Evolutionary conservation across 495 filamentous ascomycete species (phyloP), one percentile per base, ranked within the genome.

Genomic region (Cladorrhinum samala): DNA sequence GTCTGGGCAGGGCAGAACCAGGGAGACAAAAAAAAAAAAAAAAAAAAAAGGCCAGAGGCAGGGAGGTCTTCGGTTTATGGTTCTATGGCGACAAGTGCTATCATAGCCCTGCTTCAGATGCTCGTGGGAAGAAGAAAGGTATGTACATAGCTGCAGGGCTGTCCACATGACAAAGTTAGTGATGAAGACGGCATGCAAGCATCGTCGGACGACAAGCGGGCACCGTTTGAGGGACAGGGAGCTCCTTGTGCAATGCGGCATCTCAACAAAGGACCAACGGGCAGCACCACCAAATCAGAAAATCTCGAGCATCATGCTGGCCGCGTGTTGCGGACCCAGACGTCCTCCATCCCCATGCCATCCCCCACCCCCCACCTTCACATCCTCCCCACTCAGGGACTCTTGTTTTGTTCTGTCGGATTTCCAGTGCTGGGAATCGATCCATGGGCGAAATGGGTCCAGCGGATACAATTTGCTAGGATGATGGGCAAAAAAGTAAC

Each of bases 131-230:
- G n/a, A n/a, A n/a, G n/a, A n/a, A n/a, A n/a, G n/a, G n/a, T n/a
- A n/a, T n/a, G n/a, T n/a, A n/a, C n/a, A n/a, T n/a, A n/a, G n/a
- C n/a, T n/a, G 11, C 27, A 33, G 27, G 27, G 27, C 27, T 49
- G 56, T 25, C 56, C 56, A 59, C 56, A 59, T 59, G 56, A 59
- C 56, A 49, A 49, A 38, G 41, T 44, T 25, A 23, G 23, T 47
- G 42, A 58, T 58, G 56, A 49, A 58, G 52, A 44, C 56, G 9
- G 30, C n/a, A 9, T 11, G 37, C 55, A 54, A 27, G 11, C 56
- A 55, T 54, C 50, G 56, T 58, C 27, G 49, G 50, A 48, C 46
- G 33, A 38, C 20, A 20, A 19, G 41, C 52, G 43, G 42, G 51
- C n/a, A 52, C 56, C 39, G 52, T 45, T 47, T 58, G 21, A 49